A percentile compares a stretch with the other conserved stretches of the same genome.
phyloP scores from a whole-genome alignment of 2,329 filamentous ascomycete genomes.

The Pseudocercospora vitis region DNA sequence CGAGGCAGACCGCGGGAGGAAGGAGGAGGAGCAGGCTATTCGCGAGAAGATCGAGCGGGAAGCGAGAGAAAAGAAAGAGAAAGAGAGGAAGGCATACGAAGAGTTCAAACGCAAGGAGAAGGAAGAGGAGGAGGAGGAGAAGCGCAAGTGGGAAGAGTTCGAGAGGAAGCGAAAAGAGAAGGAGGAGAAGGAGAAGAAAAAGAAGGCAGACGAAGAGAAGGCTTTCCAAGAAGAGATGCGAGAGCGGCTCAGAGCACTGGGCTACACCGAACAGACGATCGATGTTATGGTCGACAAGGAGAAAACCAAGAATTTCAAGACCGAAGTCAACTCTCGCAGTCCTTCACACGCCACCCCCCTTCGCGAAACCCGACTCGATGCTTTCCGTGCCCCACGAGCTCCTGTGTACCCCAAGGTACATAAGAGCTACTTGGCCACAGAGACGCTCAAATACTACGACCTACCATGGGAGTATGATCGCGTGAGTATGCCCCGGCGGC shows the following conservation, averaged over 20 bases:
- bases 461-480: conserved; percentile 51
- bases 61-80: conserved; percentile 38
- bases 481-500: conserved; percentile 40
- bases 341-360: conserved; percentile 6
- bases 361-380: conserved; percentile 18
- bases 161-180: conserved; percentile 74
- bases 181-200: conserved; percentile 34
- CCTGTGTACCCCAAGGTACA: conserved; percentile 52
- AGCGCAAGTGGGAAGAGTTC: conserved; percentile 42
- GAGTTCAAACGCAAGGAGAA: conserved; percentile 31
- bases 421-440: conserved; percentile 46
- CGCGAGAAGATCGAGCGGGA: conserved; percentile 42
- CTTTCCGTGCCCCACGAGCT: conserved; percentile 19
- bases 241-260: conserved; percentile 45
- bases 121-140: conserved; percentile 42
- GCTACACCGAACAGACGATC: conserved; percentile 51
- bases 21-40: conserved; percentile 44
- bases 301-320: conserved; percentile 42
- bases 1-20: conserved; percentile 36
- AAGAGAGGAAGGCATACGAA: conserved; percentile 37
- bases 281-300: conserved; percentile 51
- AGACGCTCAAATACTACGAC: conserved; percentile 51
- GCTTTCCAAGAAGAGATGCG: conserved; percentile 49
- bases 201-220: conserved; percentile 38
- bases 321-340: conserved; percentile 22